Conservation (phyloP, 1,139 yeast genomes). For the Saccharomyces hybrid region DNA sequence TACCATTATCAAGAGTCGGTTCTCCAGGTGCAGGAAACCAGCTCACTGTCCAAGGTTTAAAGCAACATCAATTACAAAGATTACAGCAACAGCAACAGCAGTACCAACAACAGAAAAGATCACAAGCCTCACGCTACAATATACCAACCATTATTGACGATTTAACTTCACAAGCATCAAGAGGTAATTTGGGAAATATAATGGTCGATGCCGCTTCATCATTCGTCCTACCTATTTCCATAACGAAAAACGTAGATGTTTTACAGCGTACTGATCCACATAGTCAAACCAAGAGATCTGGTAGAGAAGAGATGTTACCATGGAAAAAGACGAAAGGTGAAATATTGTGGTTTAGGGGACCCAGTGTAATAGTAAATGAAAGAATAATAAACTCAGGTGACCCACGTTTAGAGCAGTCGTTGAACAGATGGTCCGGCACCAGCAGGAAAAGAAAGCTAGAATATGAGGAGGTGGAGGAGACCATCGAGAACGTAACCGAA, state of each 20-base stretch:
- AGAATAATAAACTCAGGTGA: constrained; percentile 35
- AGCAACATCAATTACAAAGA: constrained; percentile 1
- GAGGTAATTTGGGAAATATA: constrained; percentile 17
- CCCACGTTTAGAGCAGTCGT: constrained; percentile 14
- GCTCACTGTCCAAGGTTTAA: constrained; percentile 10
- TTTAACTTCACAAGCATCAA: constrained; percentile 21
- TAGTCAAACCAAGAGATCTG: constrained; percentile 27
- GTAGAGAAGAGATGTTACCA: constrained; percentile 25
- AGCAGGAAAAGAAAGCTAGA: constrained; percentile 14
- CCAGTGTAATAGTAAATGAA: constrained; percentile 56
- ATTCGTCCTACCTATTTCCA: constrained; percentile 21
- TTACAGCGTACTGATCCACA: constrained; percentile 25
- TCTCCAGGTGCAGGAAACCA: constrained; percentile 2
- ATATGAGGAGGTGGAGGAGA: constrained; percentile 23
- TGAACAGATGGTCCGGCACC: constrained; percentile 20
- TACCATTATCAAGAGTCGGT: neutral
- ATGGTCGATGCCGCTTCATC: constrained; percentile 25
- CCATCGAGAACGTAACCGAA: constrained; percentile 9
- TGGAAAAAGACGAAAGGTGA: constrained; percentile 36
- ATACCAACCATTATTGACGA: constrained; percentile 18
- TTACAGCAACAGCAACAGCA: constrained; percentile 20
- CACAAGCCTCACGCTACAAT: constrained; percentile 18
- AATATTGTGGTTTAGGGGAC: constrained; percentile 72
- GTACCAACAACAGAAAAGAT: constrained; percentile 12
- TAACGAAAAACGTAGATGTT: constrained; percentile 20